Percentiles rank a stretch among this genome's conserved stretches.
These are phyloP conservation scores for Globisporangium orthogonon DNA, from an alignment of 352 stramenopile species.

Conservation along the genomic window DNA sequence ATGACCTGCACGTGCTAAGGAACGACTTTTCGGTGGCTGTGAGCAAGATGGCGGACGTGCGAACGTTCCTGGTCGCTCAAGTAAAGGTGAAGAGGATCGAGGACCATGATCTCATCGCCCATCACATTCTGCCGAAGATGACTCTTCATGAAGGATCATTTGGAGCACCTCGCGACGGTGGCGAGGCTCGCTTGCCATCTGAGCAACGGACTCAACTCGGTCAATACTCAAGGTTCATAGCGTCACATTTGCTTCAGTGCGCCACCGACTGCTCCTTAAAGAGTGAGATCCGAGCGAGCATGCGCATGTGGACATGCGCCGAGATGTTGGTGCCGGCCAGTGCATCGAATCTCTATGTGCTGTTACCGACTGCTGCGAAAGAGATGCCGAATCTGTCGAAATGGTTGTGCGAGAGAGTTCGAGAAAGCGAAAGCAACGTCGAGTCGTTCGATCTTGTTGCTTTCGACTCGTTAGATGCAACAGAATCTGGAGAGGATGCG, in stretches of 20 bases:
- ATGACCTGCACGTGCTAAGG: constrained; percentile 32
- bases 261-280: constrained; percentile 18
- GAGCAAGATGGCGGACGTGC: constrained; percentile 20
- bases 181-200: neutral
- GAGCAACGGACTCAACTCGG: constrained; percentile 4
- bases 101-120: constrained; percentile 64
- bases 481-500: constrained; percentile 4
- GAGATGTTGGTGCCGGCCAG: constrained; percentile 12
- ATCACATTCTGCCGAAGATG: constrained; percentile 55
- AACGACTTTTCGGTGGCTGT: constrained; percentile 29
- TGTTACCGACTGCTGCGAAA: constrained; percentile 18
- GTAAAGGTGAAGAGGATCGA: constrained; percentile 56
- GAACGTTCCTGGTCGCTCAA: constrained; percentile 43
- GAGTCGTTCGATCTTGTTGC: constrained; percentile 7
- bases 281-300: constrained; percentile 19
- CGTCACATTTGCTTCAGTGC: constrained; percentile 26
- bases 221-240: constrained; percentile 29
- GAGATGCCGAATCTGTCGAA: constrained; percentile 19
- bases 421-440: neutral
- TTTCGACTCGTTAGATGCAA: constrained; percentile 1
- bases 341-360: constrained; percentile 17
- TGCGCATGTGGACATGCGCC: constrained; percentile 24
- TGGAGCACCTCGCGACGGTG: neutral
- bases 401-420: constrained; percentile 20
- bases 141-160: neutral